Base-by-base conservation (phyloP, 805 yeast genomes). In the Teunomyces stri region DNA sequence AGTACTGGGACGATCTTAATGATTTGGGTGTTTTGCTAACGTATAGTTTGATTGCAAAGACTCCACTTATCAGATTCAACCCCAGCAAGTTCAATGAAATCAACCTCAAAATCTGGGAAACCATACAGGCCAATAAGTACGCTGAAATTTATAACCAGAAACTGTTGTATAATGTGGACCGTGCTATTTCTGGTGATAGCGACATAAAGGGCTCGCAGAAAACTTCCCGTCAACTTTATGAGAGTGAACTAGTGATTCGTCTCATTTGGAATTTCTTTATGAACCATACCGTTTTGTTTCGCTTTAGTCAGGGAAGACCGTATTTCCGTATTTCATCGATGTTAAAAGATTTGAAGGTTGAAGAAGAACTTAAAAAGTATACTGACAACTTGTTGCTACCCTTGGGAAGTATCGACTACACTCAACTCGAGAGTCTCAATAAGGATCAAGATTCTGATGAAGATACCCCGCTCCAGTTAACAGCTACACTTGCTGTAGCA, bases 1-100 rank as follows among this genome's bases (percentile, higher is more conserved):
- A 54, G 36, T 53, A 45, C 46, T 57, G 60, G 63, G 67, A 65
- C 48, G 52, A 54, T 29, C 56, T 65, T 27, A 59, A 59, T 41
- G 60, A 60, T 18, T 51, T 64, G 30, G 68, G 66, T 7, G 56
- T 63, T 54, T 42, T 65, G 6, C 41, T 61, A 12, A 53, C 60
- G 27, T 59, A 52, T 30, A 44, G 52, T n/a, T 52, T 65, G 43
- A 37, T 55, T 12, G 43, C 55, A 6, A 58, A 56, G 12, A 50
- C 56, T 1, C 44, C 51, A 4, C 20, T 44, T 6, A 45, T 58
- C 7, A 30, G 45, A 31, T 43, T 43, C 44, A 51, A 53, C 42
- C 43, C 50, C 1, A 34, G 41, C 6, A 45, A 50, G 20, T 42
- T 53, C 6, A 44, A 46, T 16, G 58, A 57, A 6, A 44, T 53